phyloP scores from a whole-genome alignment of 2,329 filamentous ascomycete species.

The Alternaria incomplexa region DNA sequence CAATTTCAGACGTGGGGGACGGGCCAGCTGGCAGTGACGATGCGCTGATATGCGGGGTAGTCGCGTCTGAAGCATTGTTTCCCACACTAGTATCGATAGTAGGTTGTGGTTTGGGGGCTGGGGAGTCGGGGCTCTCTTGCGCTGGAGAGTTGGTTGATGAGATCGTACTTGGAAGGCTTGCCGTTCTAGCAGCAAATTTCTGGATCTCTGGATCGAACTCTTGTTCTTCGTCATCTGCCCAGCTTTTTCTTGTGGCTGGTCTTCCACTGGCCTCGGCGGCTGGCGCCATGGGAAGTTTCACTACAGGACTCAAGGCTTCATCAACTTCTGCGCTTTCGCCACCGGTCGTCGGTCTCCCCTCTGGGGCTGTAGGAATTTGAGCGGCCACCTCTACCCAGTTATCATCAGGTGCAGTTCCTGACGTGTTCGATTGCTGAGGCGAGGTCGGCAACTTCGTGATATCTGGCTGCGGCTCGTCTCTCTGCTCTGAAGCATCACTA shows the following conservation, averaged over 20 bases:
- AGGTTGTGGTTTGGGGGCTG: background rate
- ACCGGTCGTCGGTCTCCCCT: background rate
- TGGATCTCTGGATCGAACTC: background rate
- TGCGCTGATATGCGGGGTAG: background rate
- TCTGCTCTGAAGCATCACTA: background rate
- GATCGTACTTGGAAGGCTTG: background rate
- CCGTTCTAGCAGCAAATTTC: background rate
- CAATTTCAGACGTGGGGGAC: background rate
- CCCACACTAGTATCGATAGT: background rate
- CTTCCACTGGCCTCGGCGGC: background rate
- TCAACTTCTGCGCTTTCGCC: background rate
- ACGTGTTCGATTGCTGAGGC: background rate
- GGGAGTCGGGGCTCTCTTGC: background rate
- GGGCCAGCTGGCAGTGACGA: background rate
- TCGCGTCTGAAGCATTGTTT: background rate
- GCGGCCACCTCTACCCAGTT: background rate
- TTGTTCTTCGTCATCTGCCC: background rate
- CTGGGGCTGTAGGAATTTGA: background rate
- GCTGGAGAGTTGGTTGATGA: background rate
- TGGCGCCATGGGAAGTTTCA: background rate
- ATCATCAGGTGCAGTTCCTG: background rate
- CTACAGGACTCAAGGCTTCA: background rate
- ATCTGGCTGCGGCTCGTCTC: background rate
- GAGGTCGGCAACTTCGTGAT: background rate
- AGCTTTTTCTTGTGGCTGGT: background rate